Conservation (phyloP, 1,139 yeast species). For the Wickerhamiella infanticola region DNA sequence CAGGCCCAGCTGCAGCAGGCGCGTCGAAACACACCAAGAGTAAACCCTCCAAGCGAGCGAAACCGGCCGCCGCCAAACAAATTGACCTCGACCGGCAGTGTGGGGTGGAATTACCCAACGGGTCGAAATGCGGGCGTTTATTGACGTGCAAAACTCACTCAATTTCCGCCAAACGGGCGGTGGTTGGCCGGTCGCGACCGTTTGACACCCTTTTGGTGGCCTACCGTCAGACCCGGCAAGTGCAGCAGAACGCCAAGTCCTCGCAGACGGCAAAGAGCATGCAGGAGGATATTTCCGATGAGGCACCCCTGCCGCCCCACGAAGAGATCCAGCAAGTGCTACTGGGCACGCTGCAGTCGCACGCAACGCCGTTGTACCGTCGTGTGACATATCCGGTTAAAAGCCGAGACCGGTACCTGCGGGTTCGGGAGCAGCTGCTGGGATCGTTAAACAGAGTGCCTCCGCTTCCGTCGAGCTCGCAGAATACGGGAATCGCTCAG, state of each 20-base stretch:
- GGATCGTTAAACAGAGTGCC: slow-evolving; percentile 19
- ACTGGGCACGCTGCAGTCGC: slow-evolving; percentile 45
- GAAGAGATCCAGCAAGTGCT: slow-evolving; percentile 88
- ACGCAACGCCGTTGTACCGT: slow-evolving; percentile 54
- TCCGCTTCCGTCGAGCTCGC: slow-evolving; percentile 8
- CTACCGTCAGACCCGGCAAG: slow-evolving; percentile 82
- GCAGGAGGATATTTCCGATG: slow-evolving; percentile 17
- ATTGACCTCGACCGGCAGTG: slow-evolving; percentile 91
- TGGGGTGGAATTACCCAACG: slow-evolving; percentile 84
- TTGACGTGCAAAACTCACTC: slow-evolving; percentile 92
- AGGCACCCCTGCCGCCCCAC: slow-evolving; percentile 40
- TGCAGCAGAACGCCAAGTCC: slow-evolving; percentile 30
- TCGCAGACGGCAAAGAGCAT: slow-evolving; percentile 15
- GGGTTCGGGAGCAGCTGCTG: slow-evolving; percentile 45
- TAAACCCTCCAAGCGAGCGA: neutral
- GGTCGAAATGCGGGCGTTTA: slow-evolving; percentile 86
- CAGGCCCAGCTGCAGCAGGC: neutral
- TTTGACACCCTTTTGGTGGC: slow-evolving; percentile 76
- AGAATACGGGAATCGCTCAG: slow-evolving; percentile 5
- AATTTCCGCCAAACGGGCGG: slow-evolving; percentile 94
- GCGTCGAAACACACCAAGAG: neutral
- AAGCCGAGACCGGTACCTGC: slow-evolving; percentile 52
- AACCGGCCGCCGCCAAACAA: neutral
- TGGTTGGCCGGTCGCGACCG: slow-evolving; percentile 80
- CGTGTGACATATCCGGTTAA: slow-evolving; percentile 60